phyloP scores from a whole-genome alignment of 2,329 filamentous ascomycete genomes.

The Xylariaceae sp. region DNA sequence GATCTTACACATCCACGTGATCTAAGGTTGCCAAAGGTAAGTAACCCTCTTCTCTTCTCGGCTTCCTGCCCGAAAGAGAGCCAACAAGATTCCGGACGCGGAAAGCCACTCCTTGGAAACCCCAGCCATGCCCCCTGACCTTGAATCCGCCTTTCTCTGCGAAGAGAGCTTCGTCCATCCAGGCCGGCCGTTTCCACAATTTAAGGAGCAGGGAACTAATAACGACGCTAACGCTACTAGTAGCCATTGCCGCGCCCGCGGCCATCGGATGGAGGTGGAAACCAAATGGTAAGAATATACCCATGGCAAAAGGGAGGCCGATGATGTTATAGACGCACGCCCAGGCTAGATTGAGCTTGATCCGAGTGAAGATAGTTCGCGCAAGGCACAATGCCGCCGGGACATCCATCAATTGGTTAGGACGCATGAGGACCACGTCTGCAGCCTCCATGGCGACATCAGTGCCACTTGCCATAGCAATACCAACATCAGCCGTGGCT shows the following conservation, averaged over 20 bases:
- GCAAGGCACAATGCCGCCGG: constrained; percentile 79
- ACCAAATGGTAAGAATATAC: constrained; percentile 85
- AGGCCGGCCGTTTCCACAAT: constrained; percentile 77
- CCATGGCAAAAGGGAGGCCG: constrained; percentile 95
- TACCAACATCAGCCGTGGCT: constrained; percentile 86
- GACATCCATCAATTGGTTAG: constrained; percentile 88
- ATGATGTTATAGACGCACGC: constrained; percentile 89
- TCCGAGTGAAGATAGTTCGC: constrained; percentile 80
- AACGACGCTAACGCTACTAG: constrained; percentile 85
- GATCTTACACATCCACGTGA: constrained; percentile 23
- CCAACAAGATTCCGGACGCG: constrained; percentile 41
- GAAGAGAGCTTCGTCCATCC: constrained; percentile 73
- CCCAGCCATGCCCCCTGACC: constrained; percentile 42
- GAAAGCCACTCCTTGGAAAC: constrained; percentile 39
- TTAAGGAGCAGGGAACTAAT: constrained; percentile 77
- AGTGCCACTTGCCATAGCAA: constrained; percentile 86
- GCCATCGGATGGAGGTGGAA: constrained; percentile 89
- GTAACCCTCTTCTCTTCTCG: constrained; percentile 51
- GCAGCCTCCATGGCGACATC: constrained; percentile 98
- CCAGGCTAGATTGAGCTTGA: constrained; percentile 91
- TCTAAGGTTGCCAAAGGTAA: constrained; percentile 56
- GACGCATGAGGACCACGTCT: constrained; percentile 91
- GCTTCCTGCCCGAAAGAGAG: constrained; percentile 33
- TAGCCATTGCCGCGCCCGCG: constrained; percentile 90
- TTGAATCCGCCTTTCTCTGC: constrained; percentile 51